These are phyloP conservation scores for Cladosporium cucumerinum DNA, from an alignment of 2,329 filamentous ascomycete genomes.

Conservation along the genomic window DNA sequence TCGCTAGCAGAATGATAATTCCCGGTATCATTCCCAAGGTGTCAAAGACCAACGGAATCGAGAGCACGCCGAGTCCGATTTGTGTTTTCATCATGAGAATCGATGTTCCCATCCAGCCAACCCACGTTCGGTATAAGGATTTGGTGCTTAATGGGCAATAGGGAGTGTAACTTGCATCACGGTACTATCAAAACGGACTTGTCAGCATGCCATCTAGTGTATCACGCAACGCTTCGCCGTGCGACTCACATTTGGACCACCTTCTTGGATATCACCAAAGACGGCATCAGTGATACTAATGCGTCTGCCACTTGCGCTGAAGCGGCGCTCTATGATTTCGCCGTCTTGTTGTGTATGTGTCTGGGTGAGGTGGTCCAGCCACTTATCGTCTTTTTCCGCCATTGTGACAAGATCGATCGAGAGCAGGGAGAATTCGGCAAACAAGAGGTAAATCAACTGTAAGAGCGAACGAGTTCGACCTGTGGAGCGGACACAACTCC, in stretches of 20 bases:
- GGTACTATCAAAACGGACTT: not conserved
- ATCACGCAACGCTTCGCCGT: constrained; percentile 18
- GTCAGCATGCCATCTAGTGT: not conserved
- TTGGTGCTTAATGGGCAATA: not conserved
- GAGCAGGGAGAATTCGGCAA: not conserved
- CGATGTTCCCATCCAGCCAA: constrained; percentile 44
- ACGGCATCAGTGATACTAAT: constrained; percentile 19
- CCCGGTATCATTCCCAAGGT: constrained; percentile 49
- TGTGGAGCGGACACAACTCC: not conserved
- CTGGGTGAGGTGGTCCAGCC: not conserved
- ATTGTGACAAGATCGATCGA: not conserved
- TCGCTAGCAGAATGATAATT: constrained; percentile 41
- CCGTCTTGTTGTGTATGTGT: constrained; percentile 2
- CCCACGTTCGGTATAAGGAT: constrained; percentile 36
- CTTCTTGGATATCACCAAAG: constrained; percentile 22
- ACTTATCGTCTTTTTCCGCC: constrained; percentile 14
- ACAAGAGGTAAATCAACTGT: not conserved
- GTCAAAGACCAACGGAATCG: constrained; percentile 47
- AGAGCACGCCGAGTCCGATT: constrained; percentile 47
- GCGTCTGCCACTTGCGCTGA: constrained; percentile 11
- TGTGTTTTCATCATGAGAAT: constrained; percentile 49
- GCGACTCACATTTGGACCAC: constrained; percentile 18
- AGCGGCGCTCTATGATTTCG: constrained; percentile 3
- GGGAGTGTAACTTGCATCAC: not conserved
- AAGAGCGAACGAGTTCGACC: not conserved